Conservation (phyloP, 2,329 filamentous ascomycete species). For the Colletotrichum siamense region DNA sequence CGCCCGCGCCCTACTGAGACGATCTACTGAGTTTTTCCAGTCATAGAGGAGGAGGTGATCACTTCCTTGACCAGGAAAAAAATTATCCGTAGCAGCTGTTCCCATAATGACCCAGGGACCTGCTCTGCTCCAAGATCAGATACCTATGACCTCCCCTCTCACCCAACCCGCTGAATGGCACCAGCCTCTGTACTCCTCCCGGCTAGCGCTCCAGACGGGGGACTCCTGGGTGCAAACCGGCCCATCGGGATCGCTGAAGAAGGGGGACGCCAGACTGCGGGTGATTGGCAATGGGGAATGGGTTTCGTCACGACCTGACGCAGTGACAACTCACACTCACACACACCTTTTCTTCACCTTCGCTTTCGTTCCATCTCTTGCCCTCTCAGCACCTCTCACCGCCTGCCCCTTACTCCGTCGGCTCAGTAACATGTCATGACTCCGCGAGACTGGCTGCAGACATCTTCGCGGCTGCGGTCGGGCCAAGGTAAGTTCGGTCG, state of each 20-base stretch:
- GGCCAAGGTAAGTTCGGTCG: not conserved
- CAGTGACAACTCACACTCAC: slow-evolving; percentile 22
- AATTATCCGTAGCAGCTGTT: not conserved
- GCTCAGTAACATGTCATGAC: not conserved
- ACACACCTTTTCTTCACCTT: not conserved
- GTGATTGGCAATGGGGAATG: slow-evolving; percentile 2
- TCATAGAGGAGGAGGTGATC: not conserved
- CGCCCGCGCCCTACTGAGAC: not conserved
- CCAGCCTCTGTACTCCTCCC: not conserved
- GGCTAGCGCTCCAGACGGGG: not conserved
- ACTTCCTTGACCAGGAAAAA: not conserved
- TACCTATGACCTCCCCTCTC: not conserved
- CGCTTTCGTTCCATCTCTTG: not conserved
- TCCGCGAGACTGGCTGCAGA: not conserved
- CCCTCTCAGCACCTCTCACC: not conserved
- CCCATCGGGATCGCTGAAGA: slow-evolving; percentile 16
- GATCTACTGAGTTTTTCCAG: not conserved
- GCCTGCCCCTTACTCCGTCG: not conserved
- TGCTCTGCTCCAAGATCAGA: not conserved
- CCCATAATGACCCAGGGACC: not conserved
- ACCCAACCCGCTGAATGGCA: not conserved
- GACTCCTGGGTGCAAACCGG: not conserved
- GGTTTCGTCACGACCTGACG: slow-evolving; percentile 12
- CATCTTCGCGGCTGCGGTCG: not conserved
- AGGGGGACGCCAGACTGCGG: not conserved